Base-by-base conservation (phyloP, 805 yeast species). In the Sugiyamaella floridensis region DNA sequence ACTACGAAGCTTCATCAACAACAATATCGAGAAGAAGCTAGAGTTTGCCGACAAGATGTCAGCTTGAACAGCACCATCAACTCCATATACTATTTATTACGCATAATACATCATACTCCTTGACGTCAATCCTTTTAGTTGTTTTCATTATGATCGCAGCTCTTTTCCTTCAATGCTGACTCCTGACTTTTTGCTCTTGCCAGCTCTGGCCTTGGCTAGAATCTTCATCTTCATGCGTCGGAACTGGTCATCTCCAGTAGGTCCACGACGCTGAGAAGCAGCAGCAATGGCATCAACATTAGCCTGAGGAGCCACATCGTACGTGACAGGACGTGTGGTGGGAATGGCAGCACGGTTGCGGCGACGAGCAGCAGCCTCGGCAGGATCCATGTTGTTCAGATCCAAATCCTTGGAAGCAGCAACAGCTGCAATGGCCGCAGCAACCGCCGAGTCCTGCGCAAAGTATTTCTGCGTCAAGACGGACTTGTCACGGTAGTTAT, bases 261-360 rank as follows among this genome's bases (percentile, higher is more conserved):
- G 55, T 32, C 37, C 37, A 32, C 37, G 37, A 76, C 77, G 63
- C 82, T 81, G 60, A 74, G 69, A 53, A 63, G 62, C 58, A 66
- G 65, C 53, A 62, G 62, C 44, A 55, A 53, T 55, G 4, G 57
- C 55, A 5, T 50, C 18, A 10, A 59, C 37, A 28, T 49, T 46
- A 26, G 86, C 86, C 64, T 76, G 82, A 52, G 98, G 98, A 1
- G 97, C 98, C 64, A 86, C 83, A 63, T 85, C 86, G 73, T 88
- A 90, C 54, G 92, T 95, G 12, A 89, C 81, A 2, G 93, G 85
- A 57, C 93, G 80, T 45, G 92, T 89, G 37, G 85, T 82, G n/a
- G 98, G 98, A 48, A 93, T 92, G 41, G 96, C 96, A 3, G 98
- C 97, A 68, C 98, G 80, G 69, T 86, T 86, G 71, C 97, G 80